Percentiles rank a stretch among this genome's conserved stretches.
These are phyloP conservation scores for Pestalotiopsis sp. DNA, from an alignment of 2,329 filamentous ascomycete species.

Conservation along the genomic window DNA sequence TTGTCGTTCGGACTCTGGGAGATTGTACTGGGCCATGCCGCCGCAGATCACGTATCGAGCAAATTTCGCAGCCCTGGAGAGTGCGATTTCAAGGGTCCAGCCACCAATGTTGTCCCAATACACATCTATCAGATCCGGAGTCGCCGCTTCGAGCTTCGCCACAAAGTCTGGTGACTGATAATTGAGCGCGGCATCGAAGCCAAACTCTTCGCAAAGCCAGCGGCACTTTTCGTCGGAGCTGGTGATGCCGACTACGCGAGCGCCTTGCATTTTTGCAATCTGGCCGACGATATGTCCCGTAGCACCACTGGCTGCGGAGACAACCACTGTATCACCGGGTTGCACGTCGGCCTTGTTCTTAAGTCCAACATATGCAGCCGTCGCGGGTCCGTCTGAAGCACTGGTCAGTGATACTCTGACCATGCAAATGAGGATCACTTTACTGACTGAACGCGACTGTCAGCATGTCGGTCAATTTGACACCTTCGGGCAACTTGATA, in stretches of 20 bases:
- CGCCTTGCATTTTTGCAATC: conserved; percentile 50
- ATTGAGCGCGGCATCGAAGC: conserved; percentile 57
- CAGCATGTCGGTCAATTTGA: conserved; percentile 51
- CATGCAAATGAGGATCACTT: too few relatives aligned
- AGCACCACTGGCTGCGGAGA: conserved; percentile 50
- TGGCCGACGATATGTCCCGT: conserved; percentile 53
- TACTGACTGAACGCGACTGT: conserved; percentile 7
- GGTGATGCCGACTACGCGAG: conserved; percentile 40
- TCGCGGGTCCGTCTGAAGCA: background rate
- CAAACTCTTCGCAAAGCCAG: conserved; percentile 49
- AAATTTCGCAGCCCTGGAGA: conserved; percentile 40
- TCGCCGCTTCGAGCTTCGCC: conserved; percentile 9
- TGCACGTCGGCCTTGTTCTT: conserved; percentile 24
- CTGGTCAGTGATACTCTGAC: background rate
- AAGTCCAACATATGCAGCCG: conserved; percentile 1
- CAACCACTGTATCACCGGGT: conserved; percentile 43
- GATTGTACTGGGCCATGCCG: background rate
- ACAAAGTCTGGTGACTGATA: conserved; percentile 52
- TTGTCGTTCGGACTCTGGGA: background rate
- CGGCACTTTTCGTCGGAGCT: conserved; percentile 34
- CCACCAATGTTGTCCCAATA: conserved; percentile 56
- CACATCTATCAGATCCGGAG: conserved; percentile 50
- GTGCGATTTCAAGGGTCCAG: conserved; percentile 47
- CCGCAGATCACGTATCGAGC: background rate
- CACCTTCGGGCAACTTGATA: conserved; percentile 27